Evolutionary conservation across 1,284 basidiomycete species (phyloP).

Genomic region (Agaricales sp.): DNA sequence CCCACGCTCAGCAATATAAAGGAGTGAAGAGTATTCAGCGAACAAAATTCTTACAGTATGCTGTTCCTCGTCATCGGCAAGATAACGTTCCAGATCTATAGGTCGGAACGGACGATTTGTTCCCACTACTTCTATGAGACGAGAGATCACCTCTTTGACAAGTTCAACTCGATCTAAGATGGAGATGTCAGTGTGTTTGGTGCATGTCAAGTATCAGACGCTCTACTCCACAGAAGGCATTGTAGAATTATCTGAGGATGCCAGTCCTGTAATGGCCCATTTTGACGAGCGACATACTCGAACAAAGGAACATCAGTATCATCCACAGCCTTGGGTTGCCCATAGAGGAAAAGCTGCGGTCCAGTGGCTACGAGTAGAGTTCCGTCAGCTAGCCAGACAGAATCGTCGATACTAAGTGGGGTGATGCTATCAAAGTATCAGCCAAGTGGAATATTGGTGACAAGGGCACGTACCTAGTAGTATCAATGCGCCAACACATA

Average conservation of each 20-base stretch:
- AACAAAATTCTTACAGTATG: too few species aligned
- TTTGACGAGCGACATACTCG: constrained; percentile 71
- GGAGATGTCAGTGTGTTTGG: constrained; percentile 5
- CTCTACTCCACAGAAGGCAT: constrained; percentile 78
- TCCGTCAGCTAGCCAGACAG: constrained; percentile 80
- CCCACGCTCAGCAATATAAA: too few species aligned
- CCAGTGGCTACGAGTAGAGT: constrained; percentile 68
- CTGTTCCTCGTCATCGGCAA: constrained; percentile 16
- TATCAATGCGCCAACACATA: constrained; percentile 61
- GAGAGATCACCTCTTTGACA: constrained; percentile 72
- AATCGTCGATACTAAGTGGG: constrained; percentile 71
- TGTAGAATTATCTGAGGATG: constrained; percentile 91
- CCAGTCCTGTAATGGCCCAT: constrained; percentile 80
- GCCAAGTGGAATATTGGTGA: background rate
- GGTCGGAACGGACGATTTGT: background rate
- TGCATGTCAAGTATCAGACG: constrained; percentile 13
- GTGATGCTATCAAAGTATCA: constrained; percentile 41
- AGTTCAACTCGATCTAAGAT: constrained; percentile 66
- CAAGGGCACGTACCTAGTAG: constrained; percentile 39
- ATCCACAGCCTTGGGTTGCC: constrained; percentile 24
- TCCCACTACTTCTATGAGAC: constrained; percentile 39
- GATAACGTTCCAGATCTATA: constrained; percentile 47
- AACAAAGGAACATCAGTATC: constrained; percentile 36
- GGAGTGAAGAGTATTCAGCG: too few species aligned
- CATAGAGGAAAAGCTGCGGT: constrained; percentile 70